Evolutionary conservation across 2,329 filamentous ascomycete species (phyloP).

Genomic region (Dryadomyces quercus-mongolicae): DNA sequence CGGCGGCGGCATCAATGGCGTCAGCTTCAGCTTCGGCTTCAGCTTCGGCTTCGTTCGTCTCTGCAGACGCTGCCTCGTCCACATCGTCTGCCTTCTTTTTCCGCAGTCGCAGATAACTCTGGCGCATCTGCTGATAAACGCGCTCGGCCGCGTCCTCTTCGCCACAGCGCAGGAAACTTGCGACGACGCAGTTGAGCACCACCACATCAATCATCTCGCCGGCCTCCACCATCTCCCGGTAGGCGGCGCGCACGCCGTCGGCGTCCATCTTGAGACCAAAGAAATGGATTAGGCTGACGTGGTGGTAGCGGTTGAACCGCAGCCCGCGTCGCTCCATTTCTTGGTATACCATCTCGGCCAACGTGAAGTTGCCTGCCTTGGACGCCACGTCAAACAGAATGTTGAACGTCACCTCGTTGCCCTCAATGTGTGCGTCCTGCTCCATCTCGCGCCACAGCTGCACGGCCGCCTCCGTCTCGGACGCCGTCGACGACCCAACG

Average conservation of each 20-base stretch:
- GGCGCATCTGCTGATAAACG: slow-evolving; percentile 77
- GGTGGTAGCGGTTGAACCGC: slow-evolving; percentile 63
- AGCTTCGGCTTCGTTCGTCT: neutral
- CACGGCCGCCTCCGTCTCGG: slow-evolving; percentile 57
- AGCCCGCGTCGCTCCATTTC: slow-evolving; percentile 67
- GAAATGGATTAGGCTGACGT: slow-evolving; percentile 73
- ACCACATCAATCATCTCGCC: slow-evolving; percentile 83
- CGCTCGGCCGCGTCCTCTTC: slow-evolving; percentile 68
- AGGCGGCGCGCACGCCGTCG: slow-evolving; percentile 62
- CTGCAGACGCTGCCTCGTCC: neutral
- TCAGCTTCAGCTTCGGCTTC: neutral
- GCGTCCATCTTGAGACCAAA: slow-evolving; percentile 66
- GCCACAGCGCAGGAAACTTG: slow-evolving; percentile 61
- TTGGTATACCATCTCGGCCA: slow-evolving; percentile 73
- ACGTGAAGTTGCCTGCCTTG: slow-evolving; percentile 69
- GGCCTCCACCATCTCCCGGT: slow-evolving; percentile 68
- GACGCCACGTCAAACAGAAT: slow-evolving; percentile 82
- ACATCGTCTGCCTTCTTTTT: neutral
- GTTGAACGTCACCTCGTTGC: slow-evolving; percentile 77
- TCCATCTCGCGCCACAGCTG: slow-evolving; percentile 89
- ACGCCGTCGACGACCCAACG: slow-evolving; percentile 41
- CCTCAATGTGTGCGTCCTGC: slow-evolving; percentile 47
- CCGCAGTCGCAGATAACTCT: slow-evolving; percentile 33
- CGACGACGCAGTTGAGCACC: slow-evolving; percentile 77
- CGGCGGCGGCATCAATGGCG: neutral